Evolutionary conservation across 352 stramenopile species (phyloP).

Genomic region (Globisporangium rhizosaccharum): DNA sequence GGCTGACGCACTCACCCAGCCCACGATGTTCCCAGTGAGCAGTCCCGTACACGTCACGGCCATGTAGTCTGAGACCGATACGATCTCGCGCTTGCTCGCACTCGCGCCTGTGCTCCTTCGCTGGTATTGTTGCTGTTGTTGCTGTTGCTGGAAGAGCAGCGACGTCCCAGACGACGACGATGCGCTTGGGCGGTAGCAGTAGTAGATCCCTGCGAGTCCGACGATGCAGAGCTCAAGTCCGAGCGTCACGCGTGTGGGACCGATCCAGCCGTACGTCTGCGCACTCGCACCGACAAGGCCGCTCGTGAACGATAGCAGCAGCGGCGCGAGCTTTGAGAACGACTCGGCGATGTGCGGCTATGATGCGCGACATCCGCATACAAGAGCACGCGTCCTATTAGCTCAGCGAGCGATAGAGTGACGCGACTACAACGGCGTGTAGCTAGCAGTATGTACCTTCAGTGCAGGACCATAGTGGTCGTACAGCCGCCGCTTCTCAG

Average conservation of each 20-base stretch:
- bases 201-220: slow-evolving; percentile 52
- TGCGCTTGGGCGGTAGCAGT: slow-evolving; percentile 31
- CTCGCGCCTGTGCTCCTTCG: not conserved
- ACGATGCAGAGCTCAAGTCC: slow-evolving; percentile 44
- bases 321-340: slow-evolving; percentile 51
- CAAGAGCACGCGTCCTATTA: too few species aligned
- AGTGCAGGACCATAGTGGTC: slow-evolving; percentile 65
- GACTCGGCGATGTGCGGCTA: slow-evolving; percentile 52
- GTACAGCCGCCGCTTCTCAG: slow-evolving; percentile 68
- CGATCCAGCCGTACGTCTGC: slow-evolving; percentile 33
- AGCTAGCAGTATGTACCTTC: slow-evolving; percentile 16
- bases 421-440: not conserved
- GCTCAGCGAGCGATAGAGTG: not conserved
- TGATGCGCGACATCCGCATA: not conserved
- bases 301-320: slow-evolving; percentile 55
- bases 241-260: slow-evolving; percentile 16
- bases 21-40: slow-evolving; percentile 46
- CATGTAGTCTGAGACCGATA: slow-evolving; percentile 66
- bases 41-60: slow-evolving; percentile 59
- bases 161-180: not conserved
- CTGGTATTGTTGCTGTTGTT: not conserved
- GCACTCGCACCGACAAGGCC: slow-evolving; percentile 45
- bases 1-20: slow-evolving; percentile 49
- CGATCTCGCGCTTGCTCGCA: slow-evolving; percentile 35
- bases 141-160: slow-evolving; percentile 3